Conservation (phyloP, 2,329 filamentous ascomycete genomes). For the Fusarium avenaceum region DNA sequence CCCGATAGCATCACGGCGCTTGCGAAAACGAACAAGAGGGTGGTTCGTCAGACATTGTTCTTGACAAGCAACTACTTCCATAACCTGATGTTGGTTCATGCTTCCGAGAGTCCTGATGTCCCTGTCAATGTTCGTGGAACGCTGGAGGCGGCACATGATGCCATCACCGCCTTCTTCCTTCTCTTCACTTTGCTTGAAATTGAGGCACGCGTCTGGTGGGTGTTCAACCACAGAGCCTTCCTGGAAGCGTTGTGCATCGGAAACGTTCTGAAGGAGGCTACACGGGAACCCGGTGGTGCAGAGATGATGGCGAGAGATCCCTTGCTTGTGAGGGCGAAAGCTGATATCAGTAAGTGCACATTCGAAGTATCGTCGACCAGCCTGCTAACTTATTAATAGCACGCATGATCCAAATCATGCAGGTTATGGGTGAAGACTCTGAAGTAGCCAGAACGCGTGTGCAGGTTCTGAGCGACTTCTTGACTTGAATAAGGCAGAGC, state of each 20-base stretch:
- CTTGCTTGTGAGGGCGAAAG: slow-evolving; percentile 70
- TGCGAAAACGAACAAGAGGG: slow-evolving; percentile 71
- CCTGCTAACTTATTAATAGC: slow-evolving; percentile 54
- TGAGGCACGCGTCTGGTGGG: slow-evolving; percentile 87
- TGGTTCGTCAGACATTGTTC: slow-evolving; percentile 81
- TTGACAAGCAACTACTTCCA: slow-evolving; percentile 87
- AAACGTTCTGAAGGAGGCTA: slow-evolving; percentile 67
- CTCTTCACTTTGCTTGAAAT: slow-evolving; percentile 76
- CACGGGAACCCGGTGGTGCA: slow-evolving; percentile 60
- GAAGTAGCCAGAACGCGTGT: slow-evolving; percentile 72
- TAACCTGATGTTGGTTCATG: slow-evolving; percentile 83
- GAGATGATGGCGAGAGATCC: slow-evolving; percentile 67
- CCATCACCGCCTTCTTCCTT: slow-evolving; percentile 80
- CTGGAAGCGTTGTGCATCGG: slow-evolving; percentile 80
- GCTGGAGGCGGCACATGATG: slow-evolving; percentile 81
- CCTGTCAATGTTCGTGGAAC: slow-evolving; percentile 76
- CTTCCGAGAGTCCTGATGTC: slow-evolving; percentile 74
- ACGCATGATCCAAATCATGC: slow-evolving; percentile 75
- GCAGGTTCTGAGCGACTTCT: slow-evolving; percentile 68
- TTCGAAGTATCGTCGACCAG: not conserved
- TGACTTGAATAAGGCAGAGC: slow-evolving; percentile 46
- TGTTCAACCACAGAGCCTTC: slow-evolving; percentile 85
- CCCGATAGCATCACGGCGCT: slow-evolving; percentile 69
- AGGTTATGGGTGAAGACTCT: slow-evolving; percentile 69
- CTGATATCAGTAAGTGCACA: slow-evolving; percentile 69